phyloP scores from a whole-genome alignment of 345 rosid species.

The Acer saccharum region DNA sequence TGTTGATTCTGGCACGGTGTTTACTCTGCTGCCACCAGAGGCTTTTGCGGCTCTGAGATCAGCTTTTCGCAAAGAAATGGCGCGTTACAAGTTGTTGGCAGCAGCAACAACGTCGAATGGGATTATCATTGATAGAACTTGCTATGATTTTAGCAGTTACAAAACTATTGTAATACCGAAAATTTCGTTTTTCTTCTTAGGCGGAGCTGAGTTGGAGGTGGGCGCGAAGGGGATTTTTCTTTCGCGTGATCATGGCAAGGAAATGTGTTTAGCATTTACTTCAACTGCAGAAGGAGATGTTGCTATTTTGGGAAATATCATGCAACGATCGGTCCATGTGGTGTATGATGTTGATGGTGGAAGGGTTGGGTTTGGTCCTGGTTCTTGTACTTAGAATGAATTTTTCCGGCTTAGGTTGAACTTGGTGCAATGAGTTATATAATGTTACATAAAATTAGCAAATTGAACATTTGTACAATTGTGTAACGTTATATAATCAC shows the following conservation, averaged over 20 bases:
- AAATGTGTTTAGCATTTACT: constrained; percentile 27
- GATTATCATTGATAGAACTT: constrained; percentile 30
- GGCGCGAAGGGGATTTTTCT: constrained; percentile 16
- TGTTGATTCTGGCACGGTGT: constrained; percentile 39
- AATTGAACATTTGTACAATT: no score
- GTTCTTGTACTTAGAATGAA: neutral
- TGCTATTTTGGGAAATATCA: neutral
- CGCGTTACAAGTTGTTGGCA: constrained; percentile 16
- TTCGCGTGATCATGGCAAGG: neutral
- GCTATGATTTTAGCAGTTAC: constrained; percentile 27
- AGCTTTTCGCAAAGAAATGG: constrained; percentile 24
- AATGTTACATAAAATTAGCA: no score
- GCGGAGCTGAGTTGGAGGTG: constrained; percentile 16
- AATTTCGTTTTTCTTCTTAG: constrained; percentile 22
- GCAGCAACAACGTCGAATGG: neutral
- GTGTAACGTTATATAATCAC: no score
- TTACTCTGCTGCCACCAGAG: constrained; percentile 35
- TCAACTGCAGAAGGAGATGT: neutral
- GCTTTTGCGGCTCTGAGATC: constrained; percentile 22
- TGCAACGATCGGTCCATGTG: neutral
- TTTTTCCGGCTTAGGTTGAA: neutral
- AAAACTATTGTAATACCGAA: constrained; percentile 5
- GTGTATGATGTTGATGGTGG: neutral
- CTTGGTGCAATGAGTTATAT: no score
- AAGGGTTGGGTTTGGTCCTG: neutral